phyloP scores from a whole-genome alignment of 805 yeast genomes.

The Candida peoriensis region DNA sequence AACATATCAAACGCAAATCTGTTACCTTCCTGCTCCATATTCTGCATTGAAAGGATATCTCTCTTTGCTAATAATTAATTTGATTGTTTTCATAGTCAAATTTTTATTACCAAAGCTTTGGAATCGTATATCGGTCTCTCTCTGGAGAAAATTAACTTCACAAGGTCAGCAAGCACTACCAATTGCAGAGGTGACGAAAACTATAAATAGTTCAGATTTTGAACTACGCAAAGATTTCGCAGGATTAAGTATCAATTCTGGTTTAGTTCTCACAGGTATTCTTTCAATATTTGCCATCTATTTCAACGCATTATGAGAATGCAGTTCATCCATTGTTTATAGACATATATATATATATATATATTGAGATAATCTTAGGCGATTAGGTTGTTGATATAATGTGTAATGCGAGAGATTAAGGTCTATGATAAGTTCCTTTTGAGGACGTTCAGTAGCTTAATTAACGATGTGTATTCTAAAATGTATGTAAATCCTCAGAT shows the following conservation, averaged over 20 bases:
- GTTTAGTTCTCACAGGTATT: slow-evolving; percentile 10
- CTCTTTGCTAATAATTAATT: slow-evolving; percentile 18
- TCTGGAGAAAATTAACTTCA: neutral
- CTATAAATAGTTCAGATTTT: neutral
- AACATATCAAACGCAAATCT: slow-evolving; percentile 41
- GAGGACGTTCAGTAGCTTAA: too few relatives aligned
- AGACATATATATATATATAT: too few relatives aligned
- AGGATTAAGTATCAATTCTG: slow-evolving; percentile 10
- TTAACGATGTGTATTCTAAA: too few relatives aligned
- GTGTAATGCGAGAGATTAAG: too few relatives aligned
- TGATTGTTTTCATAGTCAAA: slow-evolving; percentile 17
- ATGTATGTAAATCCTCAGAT: too few relatives aligned
- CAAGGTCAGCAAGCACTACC: slow-evolving; percentile 13
- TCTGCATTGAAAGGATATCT: slow-evolving; percentile 34
- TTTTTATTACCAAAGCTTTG: slow-evolving; percentile 26
- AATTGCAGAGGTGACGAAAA: slow-evolving; percentile 14
- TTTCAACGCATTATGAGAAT: slow-evolving; percentile 16
- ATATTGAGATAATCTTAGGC: too few relatives aligned
- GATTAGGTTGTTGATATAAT: too few relatives aligned
- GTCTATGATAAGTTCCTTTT: too few relatives aligned
- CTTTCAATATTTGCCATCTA: slow-evolving; percentile 15
- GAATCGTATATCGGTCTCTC: slow-evolving; percentile 12
- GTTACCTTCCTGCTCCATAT: slow-evolving; percentile 55
- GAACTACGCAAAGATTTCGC: slow-evolving; percentile 12
- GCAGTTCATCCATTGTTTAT: neutral